Evolutionary conservation across 371 early-diverging fungal species (phyloP).

Genomic region (Amoeboaphelidium occidentale): DNA sequence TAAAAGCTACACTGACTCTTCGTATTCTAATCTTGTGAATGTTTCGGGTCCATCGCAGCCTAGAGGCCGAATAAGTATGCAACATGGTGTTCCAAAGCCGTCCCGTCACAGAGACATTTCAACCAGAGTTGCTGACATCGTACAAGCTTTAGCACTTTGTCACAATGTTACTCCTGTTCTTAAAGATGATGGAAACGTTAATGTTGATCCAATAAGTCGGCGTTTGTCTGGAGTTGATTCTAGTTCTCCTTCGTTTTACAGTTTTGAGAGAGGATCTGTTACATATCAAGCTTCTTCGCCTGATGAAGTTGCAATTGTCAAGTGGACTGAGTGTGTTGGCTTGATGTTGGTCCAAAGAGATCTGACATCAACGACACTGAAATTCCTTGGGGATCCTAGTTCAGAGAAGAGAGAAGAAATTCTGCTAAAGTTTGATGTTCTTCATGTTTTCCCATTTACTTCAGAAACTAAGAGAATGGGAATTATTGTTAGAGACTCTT

Average conservation of each 20-base stretch:
- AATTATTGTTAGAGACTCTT: constrained; percentile 54
- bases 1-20: not conserved
- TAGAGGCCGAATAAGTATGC: too few species aligned
- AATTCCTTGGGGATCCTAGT: constrained; percentile 14
- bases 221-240: not conserved
- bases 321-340: constrained; percentile 82
- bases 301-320: constrained; percentile 97
- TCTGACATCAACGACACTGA: constrained; percentile 37
- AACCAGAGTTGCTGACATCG: constrained; percentile 45
- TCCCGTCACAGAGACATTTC: constrained; percentile 5
- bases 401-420: constrained; percentile 5
- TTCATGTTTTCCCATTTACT: constrained; percentile 91
- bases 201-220: constrained; percentile 4
- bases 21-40: not conserved
- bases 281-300: constrained; percentile 94
- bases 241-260: constrained; percentile 9
- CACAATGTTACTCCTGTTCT: constrained; percentile 55
- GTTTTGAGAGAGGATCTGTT: constrained; percentile 7
- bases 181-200: constrained; percentile 15
- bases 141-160: constrained; percentile 66
- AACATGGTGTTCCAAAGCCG: not conserved
- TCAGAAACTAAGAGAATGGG: constrained; percentile 98
- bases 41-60: not conserved
- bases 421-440: constrained; percentile 31
- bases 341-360: constrained; percentile 53